These are phyloP conservation scores for Neopestalotiopsis sp. DNA, from an alignment of 2,329 filamentous ascomycete genomes.

Conservation along the genomic window DNA sequence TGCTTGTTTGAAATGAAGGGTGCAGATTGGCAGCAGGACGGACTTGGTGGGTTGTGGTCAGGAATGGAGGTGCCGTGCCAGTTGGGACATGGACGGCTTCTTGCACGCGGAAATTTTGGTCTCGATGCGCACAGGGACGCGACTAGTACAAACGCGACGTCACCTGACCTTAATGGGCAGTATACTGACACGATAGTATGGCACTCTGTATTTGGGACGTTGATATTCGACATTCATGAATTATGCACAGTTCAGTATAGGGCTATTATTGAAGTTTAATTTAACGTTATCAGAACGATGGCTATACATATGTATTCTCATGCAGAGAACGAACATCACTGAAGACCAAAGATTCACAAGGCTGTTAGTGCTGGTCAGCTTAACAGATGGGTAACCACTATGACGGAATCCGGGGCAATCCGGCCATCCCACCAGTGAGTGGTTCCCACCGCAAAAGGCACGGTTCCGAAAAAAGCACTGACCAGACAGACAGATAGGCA, in stretches of 20 bases:
- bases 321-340: neutral
- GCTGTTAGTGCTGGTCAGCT: neutral
- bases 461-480: neutral
- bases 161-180: conserved; percentile 15
- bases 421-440: neutral
- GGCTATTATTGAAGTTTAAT: no score
- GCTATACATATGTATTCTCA: neutral
- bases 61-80: neutral
- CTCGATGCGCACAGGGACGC: conserved; percentile 8
- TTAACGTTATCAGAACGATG: neutral
- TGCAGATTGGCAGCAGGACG: neutral
- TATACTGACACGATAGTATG: neutral
- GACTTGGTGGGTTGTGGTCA: neutral
- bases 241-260: no score
- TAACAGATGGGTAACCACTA: neutral
- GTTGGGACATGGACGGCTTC: neutral
- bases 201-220: no score
- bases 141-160: conserved; percentile 7
- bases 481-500: neutral
- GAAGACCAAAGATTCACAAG: neutral
- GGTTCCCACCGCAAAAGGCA: neutral
- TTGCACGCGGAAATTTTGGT: conserved; percentile 11
- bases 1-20: neutral
- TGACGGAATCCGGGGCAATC: neutral
- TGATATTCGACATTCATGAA: no score